Base-by-base conservation (phyloP, 2,329 filamentous ascomycete genomes). In the Albophoma yamanashiensis region DNA sequence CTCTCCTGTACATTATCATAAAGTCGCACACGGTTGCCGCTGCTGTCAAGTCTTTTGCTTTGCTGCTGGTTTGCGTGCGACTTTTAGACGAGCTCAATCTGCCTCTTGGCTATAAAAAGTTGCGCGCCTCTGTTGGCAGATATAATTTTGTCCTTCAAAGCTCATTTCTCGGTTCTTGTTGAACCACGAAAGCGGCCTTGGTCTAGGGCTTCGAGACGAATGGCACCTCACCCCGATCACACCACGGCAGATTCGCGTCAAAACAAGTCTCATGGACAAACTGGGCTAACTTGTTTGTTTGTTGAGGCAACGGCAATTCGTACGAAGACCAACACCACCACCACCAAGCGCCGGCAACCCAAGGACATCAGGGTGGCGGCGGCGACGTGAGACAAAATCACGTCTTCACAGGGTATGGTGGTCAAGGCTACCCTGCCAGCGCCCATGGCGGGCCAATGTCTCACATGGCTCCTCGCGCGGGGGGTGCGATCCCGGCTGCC, bases 331-430 rank as follows among this genome's bases (percentile, higher is more conserved):
- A 87, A 73, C 80, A 87, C 70, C 88, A 90, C 70, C 85, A 88
- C 62, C 82, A 83, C 66, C 84, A 84, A 70, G 78, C 82, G 61
- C 82, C 82, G 61, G 82, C 79, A 66, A 79, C 78, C 56, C 77
- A 82, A 63, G 75, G 78, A 62, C 73, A 78, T 62, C 69, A 80
- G 61, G 69, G 71, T 64, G 79, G 84, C 64, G 64, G 69, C 62
- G 82, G 85, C 63, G 89, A 92, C 69, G 81, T 89, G 63, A 88
- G 90, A 66, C 87, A 87, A 60, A 78, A 84, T 50, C 89, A 94
- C 62, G 86, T 88, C 65, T 95, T 94, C 74, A 80, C 83, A 56
- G 83, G 83, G 56, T 91, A 92, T 68, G 80, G 76, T 59, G 75
- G 80, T 38, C 91, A 89, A 69, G 78, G 78, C 58, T 81, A 83